Conservation (phyloP, 176 grass and related monocot species). For the Eleusine coracana region DNA sequence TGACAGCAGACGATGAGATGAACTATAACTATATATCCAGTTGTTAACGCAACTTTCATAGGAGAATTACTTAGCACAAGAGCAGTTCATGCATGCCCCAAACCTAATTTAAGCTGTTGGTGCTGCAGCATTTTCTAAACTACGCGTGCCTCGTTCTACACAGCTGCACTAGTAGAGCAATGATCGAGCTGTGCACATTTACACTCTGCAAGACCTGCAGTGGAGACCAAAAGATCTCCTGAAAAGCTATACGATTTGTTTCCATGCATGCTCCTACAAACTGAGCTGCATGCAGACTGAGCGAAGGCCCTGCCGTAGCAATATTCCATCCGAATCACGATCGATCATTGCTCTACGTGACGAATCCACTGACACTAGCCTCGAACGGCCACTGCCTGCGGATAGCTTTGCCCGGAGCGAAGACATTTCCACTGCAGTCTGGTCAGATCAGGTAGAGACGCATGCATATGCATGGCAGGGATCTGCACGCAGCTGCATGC, state of each 20-base stretch:
- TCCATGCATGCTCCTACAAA: conserved; percentile 22
- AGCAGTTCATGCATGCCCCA: too few relatives aligned
- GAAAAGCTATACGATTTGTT: conserved; percentile 28
- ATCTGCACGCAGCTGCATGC: too few relatives aligned
- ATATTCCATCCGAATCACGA: background rate
- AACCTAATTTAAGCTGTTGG: too few relatives aligned
- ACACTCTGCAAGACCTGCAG: background rate
- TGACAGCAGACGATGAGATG: too few relatives aligned
- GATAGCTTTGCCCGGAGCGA: background rate
- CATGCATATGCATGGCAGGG: too few relatives aligned
- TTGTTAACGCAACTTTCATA: too few relatives aligned
- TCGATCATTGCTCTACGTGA: background rate
- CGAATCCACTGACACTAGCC: background rate
- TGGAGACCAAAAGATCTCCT: conserved; percentile 22
- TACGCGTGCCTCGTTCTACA: too few relatives aligned
- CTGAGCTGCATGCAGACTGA: background rate
- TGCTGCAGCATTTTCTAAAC: too few relatives aligned
- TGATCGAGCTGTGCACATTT: background rate
- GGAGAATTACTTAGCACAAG: too few relatives aligned
- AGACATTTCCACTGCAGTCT: background rate
- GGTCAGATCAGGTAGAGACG: background rate
- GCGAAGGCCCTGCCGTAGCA: background rate
- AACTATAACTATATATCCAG: too few relatives aligned
- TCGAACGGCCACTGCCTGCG: background rate
- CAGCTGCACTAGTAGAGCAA: background rate